Conservation (phyloP, 2,329 filamentous ascomycete species). For the Verticillium zaregamsianum region DNA sequence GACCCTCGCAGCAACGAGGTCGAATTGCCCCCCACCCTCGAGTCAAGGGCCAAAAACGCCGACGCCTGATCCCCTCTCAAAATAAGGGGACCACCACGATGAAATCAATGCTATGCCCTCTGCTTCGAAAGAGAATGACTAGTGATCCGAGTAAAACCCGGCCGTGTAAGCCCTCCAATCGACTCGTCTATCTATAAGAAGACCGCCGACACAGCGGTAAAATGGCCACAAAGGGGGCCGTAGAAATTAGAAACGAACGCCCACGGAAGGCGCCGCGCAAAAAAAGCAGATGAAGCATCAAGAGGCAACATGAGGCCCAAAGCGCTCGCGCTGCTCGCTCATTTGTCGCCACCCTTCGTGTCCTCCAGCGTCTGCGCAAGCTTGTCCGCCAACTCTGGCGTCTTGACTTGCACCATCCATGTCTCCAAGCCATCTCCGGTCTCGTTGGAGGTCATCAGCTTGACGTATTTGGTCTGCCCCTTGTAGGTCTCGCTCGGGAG, state of each 20-base stretch:
- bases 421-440: conserved; percentile 58
- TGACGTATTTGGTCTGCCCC: conserved; percentile 56
- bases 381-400: conserved; percentile 45
- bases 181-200: not conserved
- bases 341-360: conserved; percentile 53
- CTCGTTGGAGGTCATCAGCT: conserved; percentile 53
- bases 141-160: not conserved
- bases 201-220: not conserved
- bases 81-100: not conserved
- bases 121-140: not conserved
- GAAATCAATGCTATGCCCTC: not conserved
- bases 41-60: not conserved
- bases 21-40: not conserved
- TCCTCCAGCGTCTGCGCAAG: conserved; percentile 9
- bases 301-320: not conserved
- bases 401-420: conserved; percentile 71
- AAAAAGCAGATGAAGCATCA: not conserved
- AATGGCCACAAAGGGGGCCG: not conserved
- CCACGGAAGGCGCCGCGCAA: no score
- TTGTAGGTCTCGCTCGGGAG: conserved; percentile 60
- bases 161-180: not conserved
- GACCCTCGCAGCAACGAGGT: not conserved
- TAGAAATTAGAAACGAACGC: not conserved
- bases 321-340: conserved; percentile 7
- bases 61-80: not conserved